phyloP scores from a whole-genome alignment of 139 green algal species.

The Zygnema circumcarinatum region DNA sequence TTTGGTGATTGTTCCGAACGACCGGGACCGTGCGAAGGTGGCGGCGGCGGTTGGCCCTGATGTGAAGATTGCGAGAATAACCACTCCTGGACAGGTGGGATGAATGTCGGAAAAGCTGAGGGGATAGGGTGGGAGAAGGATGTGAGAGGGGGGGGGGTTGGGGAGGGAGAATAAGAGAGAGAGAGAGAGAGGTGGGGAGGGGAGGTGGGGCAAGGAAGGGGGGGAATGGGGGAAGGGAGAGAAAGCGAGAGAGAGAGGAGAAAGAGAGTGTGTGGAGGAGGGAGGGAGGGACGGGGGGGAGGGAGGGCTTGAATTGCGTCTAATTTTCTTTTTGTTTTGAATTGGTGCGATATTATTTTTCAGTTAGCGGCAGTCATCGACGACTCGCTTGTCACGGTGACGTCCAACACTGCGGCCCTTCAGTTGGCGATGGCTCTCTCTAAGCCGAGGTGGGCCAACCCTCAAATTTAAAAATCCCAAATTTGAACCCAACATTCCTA shows the following conservation, averaged over 20 bases:
- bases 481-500: background rate
- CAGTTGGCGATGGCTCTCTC: slow-evolving; percentile 43
- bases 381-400: slow-evolving; percentile 35
- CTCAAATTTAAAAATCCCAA: slow-evolving; percentile 9
- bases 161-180: background rate
- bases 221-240: background rate
- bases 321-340: no score
- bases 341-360: no score
- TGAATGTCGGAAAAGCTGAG: background rate
- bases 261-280: background rate
- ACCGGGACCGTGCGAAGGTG: slow-evolving; percentile 22
- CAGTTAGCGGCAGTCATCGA: slow-evolving; percentile 53
- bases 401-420: slow-evolving; percentile 53
- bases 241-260: background rate
- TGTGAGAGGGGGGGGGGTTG: background rate
- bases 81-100: slow-evolving; percentile 43
- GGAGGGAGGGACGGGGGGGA: background rate
- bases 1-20: slow-evolving; percentile 37
- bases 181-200: background rate
- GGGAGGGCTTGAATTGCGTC: no score
- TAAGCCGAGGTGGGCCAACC: slow-evolving; percentile 51
- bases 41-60: background rate
- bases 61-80: slow-evolving; percentile 12
- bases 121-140: background rate
- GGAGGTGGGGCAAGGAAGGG: background rate